A percentile compares a stretch with the other conserved stretches of the same genome.
phyloP scores from a whole-genome alignment of 306 rosid genomes.

The Datisca glomerata region DNA sequence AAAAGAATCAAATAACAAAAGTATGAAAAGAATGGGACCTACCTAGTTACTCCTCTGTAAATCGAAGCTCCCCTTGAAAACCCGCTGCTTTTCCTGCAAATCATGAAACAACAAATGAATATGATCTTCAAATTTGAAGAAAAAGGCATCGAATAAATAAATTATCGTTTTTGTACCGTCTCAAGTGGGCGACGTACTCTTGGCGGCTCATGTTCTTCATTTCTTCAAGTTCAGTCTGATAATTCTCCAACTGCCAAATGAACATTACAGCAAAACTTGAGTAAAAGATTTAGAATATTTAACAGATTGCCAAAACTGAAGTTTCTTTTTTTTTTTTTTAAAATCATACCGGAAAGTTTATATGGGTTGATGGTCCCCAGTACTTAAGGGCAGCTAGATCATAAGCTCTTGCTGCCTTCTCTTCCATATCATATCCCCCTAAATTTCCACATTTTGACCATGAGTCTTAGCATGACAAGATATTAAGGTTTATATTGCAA shows the following conservation, averaged over 20 bases:
- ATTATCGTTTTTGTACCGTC: constrained; percentile 36
- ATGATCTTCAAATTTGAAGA: background rate
- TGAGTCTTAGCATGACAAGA: background rate
- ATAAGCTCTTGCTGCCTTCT: constrained; percentile 96
- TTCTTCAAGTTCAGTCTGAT: constrained; percentile 56
- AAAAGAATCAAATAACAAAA: background rate
- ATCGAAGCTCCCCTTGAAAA: constrained; percentile 97
- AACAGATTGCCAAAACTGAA: background rate
- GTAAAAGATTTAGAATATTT: too few relatives aligned
- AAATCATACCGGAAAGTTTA: constrained; percentile 63
- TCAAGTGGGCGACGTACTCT: constrained; percentile 90
- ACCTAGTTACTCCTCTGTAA: constrained; percentile 98
- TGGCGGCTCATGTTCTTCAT: constrained; percentile 97
- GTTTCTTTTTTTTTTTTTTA: background rate
- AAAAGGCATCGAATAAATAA: background rate
- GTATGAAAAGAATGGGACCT: background rate
- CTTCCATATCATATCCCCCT: constrained; percentile 99
- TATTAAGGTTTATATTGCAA: background rate
- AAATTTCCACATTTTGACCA: constrained; percentile 6
- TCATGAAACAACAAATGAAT: background rate
- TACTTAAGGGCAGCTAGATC: constrained; percentile 97
- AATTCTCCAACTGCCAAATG: constrained; percentile 58
- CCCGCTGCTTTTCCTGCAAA: constrained; percentile 92
- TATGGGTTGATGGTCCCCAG: constrained; percentile 93
- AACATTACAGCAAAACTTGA: background rate